These are phyloP conservation scores for Metschnikowia cubensis DNA, from an alignment of 805 yeast species.

Conservation along the genomic window DNA sequence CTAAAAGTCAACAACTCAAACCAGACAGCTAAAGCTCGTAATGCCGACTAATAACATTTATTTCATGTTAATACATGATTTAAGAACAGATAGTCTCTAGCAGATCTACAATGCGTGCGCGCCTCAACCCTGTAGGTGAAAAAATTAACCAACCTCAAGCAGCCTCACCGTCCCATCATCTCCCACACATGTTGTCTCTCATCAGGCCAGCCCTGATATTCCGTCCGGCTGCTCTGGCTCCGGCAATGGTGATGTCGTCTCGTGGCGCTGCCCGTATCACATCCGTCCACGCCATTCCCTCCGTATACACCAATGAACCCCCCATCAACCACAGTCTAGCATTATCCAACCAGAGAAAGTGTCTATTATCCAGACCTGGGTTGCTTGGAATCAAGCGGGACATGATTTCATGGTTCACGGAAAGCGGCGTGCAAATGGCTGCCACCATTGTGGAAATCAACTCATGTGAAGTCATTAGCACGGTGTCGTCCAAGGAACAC, in stretches of 20 bases:
- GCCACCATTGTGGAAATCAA: constrained; percentile 88
- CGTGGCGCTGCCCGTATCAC: constrained; percentile 43
- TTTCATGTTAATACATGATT: too few relatives aligned
- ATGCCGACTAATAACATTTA: too few relatives aligned
- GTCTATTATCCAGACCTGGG: constrained; percentile 77
- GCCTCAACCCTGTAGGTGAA: neutral
- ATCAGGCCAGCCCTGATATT: constrained; percentile 7
- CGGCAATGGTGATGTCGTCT: constrained; percentile 6
- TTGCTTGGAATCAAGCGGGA: constrained; percentile 80
- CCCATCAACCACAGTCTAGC: constrained; percentile 63
- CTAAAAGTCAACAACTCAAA: too few relatives aligned
- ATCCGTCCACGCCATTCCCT: constrained; percentile 50
- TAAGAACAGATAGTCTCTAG: too few relatives aligned
- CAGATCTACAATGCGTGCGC: constrained; percentile 4
- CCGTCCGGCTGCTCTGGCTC: constrained; percentile 4
- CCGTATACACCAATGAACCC: constrained; percentile 44
- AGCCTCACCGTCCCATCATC: neutral
- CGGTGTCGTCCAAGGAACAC: constrained; percentile 63
- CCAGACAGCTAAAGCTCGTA: too few relatives aligned
- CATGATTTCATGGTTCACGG: constrained; percentile 80
- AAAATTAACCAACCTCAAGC: neutral
- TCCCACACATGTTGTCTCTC: constrained; percentile 8
- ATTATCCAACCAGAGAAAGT: constrained; percentile 65
- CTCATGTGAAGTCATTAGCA: constrained; percentile 78
- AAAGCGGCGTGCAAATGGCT: constrained; percentile 65